These are phyloP conservation scores for Fusarium sp. DNA, from an alignment of 2,329 filamentous ascomycete species.

Conservation along the genomic window DNA sequence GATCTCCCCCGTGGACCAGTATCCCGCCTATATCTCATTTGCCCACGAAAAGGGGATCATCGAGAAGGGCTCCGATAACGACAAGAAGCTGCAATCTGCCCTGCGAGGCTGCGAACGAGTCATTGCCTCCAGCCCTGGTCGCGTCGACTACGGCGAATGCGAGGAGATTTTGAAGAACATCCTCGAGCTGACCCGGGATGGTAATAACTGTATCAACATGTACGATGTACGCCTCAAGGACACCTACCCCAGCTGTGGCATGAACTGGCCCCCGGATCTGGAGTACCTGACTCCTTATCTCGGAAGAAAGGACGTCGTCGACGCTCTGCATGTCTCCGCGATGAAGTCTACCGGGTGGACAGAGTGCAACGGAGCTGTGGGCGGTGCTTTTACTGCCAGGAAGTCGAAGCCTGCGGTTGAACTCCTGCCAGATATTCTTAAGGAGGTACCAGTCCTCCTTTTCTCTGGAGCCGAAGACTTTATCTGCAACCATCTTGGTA, in stretches of 20 bases:
- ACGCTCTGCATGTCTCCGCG: conserved; percentile 83
- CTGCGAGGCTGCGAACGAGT: conserved; percentile 76
- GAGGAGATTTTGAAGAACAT: conserved; percentile 82
- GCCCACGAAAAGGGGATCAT: conserved; percentile 83
- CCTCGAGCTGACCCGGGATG: conserved; percentile 71
- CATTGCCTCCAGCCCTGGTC: conserved; percentile 57
- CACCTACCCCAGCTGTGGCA: conserved; percentile 85
- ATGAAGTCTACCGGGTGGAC: conserved; percentile 90
- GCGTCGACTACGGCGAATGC: conserved; percentile 78
- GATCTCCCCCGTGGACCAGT: conserved; percentile 93
- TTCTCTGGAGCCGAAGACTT: conserved; percentile 95
- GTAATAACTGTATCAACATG: conserved; percentile 86
- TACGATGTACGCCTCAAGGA: conserved; percentile 94
- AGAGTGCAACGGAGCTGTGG: conserved; percentile 88
- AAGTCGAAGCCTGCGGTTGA: conserved; percentile 80
- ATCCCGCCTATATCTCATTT: conserved; percentile 85
- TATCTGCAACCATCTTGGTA: conserved; percentile 97
- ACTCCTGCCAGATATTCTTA: conserved; percentile 82
- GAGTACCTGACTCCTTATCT: conserved; percentile 83
- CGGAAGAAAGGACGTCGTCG: conserved; percentile 80
- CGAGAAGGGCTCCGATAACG: conserved; percentile 71
- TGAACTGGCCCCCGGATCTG: conserved; percentile 98
- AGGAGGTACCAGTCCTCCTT: conserved; percentile 81
- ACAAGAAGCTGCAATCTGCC: conserved; percentile 74
- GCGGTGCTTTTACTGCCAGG: conserved; percentile 74